Evolutionary conservation across 306 rosid genomes (phyloP).

Genomic region (Erythrophleum fordii): DNA sequence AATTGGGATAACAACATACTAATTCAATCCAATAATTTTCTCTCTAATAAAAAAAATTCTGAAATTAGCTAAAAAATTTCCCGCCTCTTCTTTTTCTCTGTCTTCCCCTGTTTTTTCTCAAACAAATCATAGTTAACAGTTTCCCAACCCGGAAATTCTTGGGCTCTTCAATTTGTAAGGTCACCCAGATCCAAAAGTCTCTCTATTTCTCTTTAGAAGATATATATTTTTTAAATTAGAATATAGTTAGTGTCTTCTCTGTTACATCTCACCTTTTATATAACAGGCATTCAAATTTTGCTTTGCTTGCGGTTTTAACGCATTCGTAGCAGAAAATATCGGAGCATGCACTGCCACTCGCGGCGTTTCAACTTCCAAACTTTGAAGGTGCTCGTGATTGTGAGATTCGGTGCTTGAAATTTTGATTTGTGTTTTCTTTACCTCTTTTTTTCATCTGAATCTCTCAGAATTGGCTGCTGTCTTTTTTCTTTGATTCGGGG

Average conservation of each 20-base stretch:
- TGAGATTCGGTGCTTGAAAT: background rate
- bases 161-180: background rate
- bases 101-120: background rate
- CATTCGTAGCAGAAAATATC: conserved; percentile 24
- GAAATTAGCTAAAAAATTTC: background rate
- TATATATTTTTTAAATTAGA: background rate
- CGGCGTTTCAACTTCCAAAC: background rate
- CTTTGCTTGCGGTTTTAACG: conserved; percentile 31
- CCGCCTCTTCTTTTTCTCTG: background rate
- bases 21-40: too few relatives aligned
- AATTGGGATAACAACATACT: too few relatives aligned
- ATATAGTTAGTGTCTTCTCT: conserved; percentile 32
- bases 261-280: background rate
- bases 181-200: background rate
- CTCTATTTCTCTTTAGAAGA: background rate
- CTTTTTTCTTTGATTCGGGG: background rate
- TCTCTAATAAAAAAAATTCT: too few relatives aligned
- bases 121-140: too few relatives aligned
- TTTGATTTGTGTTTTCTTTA: background rate
- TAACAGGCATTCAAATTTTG: background rate
- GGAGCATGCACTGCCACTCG: background rate
- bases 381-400: background rate
- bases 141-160: background rate
- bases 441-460: background rate
- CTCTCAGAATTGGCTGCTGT: background rate